Evolutionary conservation across 176 grass and related monocot genomes (phyloP).

Genomic region (Triticum urartu): DNA sequence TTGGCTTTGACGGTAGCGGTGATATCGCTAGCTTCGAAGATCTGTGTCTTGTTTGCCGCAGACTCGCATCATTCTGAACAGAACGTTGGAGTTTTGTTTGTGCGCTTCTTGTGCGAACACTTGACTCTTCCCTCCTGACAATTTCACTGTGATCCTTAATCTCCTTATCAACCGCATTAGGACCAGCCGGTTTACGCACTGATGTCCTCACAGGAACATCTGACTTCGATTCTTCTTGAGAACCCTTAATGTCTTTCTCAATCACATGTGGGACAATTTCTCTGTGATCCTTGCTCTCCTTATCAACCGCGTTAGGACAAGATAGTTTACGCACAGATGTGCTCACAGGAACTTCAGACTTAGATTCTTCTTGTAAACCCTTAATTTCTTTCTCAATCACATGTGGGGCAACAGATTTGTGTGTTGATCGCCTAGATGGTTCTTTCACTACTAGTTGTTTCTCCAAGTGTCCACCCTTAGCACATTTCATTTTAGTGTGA

Average conservation of each 20-base stretch:
- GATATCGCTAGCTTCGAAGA: not conserved
- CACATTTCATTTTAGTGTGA: not conserved
- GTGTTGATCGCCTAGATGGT: not conserved
- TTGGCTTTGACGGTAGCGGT: not conserved
- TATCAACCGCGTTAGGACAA: slow-evolving; percentile 11
- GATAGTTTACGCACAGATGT: not conserved
- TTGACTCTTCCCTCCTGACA: not conserved
- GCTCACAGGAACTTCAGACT: not conserved
- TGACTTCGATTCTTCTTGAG: not conserved
- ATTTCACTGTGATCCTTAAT: not conserved
- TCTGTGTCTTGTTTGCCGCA: not conserved
- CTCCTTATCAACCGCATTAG: not conserved
- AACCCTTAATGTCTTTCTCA: slow-evolving; percentile 2
- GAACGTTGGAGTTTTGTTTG: not conserved
- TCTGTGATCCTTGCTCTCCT: not conserved
- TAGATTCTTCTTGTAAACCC: not conserved
- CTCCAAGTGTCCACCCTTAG: not conserved
- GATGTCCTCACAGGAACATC: slow-evolving; percentile 5
- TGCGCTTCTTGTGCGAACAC: not conserved
- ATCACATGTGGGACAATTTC: not conserved
- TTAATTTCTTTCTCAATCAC: not conserved
- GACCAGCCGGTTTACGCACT: not conserved
- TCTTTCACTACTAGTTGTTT: slow-evolving; percentile 21
- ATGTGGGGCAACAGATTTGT: not conserved
- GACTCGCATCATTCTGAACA: not conserved